Conservation (phyloP, 768 basidiomycete species). For the Suillus brevipes region DNA sequence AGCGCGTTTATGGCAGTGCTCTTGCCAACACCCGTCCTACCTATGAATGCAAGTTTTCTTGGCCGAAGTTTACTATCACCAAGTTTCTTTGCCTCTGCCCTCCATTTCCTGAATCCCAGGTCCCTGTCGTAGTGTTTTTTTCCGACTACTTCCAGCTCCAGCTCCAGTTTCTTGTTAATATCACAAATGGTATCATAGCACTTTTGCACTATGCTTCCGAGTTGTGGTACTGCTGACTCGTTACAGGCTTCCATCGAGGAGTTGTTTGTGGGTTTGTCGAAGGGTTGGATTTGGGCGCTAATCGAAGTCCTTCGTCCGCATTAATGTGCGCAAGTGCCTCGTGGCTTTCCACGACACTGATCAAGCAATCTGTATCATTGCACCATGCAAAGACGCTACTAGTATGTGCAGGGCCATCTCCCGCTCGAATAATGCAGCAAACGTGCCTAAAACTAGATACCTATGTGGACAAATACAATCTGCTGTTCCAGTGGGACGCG, state of each 20-base stretch:
- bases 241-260: no score
- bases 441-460: background rate
- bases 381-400: no score
- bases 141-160: background rate
- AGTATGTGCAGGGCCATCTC: no score
- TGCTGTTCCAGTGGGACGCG: slow-evolving; percentile 4
- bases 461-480: slow-evolving; percentile 11
- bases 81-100: background rate
- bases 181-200: background rate
- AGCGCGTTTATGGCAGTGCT: background rate
- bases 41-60: background rate
- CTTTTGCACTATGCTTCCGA: no score
- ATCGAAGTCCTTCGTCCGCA: no score
- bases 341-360: no score
- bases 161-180: background rate
- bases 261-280: no score
- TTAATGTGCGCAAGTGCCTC: no score
- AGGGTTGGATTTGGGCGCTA: no score
- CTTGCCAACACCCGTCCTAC: background rate
- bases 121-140: no score
- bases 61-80: background rate
- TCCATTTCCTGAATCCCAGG: background rate
- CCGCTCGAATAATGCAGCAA: background rate
- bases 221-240: no score
- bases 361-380: no score